These are phyloP conservation scores for Alternaria arbusti DNA, from an alignment of 2,329 filamentous ascomycete species.

Conservation along the genomic window DNA sequence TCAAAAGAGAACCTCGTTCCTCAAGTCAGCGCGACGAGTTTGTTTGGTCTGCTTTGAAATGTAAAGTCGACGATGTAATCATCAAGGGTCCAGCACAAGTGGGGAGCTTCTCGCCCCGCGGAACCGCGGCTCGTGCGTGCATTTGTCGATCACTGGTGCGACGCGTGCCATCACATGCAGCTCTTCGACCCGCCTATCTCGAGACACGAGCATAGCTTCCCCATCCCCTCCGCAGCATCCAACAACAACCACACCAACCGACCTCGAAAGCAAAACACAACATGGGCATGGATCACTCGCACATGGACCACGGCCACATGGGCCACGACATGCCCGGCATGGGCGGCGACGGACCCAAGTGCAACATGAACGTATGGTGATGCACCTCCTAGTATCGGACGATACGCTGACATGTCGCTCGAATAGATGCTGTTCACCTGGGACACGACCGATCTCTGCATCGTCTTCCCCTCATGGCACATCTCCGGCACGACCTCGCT, in stretches of 20 bases:
- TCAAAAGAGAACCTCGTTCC: background rate
- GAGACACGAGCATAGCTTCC: conserved; percentile 6
- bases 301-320: conserved; percentile 56
- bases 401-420: background rate
- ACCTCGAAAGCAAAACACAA: conserved; percentile 10
- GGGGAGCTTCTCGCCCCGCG: conserved; percentile 15
- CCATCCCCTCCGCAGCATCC: background rate
- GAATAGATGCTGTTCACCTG: conserved; percentile 96
- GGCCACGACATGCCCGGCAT: conserved; percentile 63
- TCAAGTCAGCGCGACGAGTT: background rate
- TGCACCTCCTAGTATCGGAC: background rate
- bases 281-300: conserved; percentile 43
- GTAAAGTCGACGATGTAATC: conserved; percentile 3
- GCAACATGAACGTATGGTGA: conserved; percentile 84
- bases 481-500: conserved; percentile 76
- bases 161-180: conserved; percentile 16
- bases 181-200: background rate
- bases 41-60: background rate
- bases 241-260: background rate
- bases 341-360: conserved; percentile 62
- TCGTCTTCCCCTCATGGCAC: conserved; percentile 93
- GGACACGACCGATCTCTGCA: conserved; percentile 92
- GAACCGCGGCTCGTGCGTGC: conserved; percentile 23
- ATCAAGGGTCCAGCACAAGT: conserved; percentile 2
- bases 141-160: conserved; percentile 26